Conservation (phyloP, 2,329 filamentous ascomycete species). For the Proliferodiscus dingleyae region DNA sequence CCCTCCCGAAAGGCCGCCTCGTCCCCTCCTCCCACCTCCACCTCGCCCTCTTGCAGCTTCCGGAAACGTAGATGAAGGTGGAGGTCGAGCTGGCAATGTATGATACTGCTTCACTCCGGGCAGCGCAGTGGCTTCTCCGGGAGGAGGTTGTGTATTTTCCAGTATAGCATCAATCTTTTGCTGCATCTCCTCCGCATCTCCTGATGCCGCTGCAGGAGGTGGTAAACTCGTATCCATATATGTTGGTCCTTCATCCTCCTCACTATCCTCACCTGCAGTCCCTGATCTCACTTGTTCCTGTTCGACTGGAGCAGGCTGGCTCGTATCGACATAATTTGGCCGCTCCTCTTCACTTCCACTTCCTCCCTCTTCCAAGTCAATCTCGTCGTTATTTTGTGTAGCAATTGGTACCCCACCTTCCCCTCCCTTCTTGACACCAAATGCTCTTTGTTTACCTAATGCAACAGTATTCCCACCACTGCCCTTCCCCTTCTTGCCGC, state of each 20-base stretch:
- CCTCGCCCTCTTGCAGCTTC: conserved; percentile 6
- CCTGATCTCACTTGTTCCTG: neutral
- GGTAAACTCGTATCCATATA: conserved; percentile 25
- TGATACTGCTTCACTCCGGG: neutral
- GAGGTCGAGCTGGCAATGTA: conserved; percentile 8
- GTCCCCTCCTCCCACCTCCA: conserved; percentile 11
- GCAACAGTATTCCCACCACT: conserved; percentile 30
- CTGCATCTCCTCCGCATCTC: conserved; percentile 22
- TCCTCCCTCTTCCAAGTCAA: conserved; percentile 17
- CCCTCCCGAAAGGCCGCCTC: conserved; percentile 21
- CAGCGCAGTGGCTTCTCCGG: neutral
- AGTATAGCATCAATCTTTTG: conserved; percentile 26
- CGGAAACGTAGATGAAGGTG: conserved; percentile 5
- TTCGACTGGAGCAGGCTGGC: conserved; percentile 31
- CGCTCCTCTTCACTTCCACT: conserved; percentile 8
- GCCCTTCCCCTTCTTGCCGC: conserved; percentile 30
- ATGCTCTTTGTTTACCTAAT: conserved; percentile 25
- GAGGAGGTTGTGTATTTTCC: conserved; percentile 7
- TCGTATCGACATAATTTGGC: conserved; percentile 23
- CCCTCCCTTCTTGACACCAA: conserved; percentile 16
- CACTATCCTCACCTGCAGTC: conserved; percentile 25
- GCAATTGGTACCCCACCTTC: too few species aligned
- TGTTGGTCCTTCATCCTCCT: conserved; percentile 9
- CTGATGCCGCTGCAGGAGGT: conserved; percentile 30
- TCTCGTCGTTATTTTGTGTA: conserved; percentile 19